A percentile compares a stretch with the other conserved stretches of the same genome.
These are phyloP conservation scores for Leishmania tarentolae DNA, from an alignment of 208 protist genomes.

Conservation along the genomic window DNA sequence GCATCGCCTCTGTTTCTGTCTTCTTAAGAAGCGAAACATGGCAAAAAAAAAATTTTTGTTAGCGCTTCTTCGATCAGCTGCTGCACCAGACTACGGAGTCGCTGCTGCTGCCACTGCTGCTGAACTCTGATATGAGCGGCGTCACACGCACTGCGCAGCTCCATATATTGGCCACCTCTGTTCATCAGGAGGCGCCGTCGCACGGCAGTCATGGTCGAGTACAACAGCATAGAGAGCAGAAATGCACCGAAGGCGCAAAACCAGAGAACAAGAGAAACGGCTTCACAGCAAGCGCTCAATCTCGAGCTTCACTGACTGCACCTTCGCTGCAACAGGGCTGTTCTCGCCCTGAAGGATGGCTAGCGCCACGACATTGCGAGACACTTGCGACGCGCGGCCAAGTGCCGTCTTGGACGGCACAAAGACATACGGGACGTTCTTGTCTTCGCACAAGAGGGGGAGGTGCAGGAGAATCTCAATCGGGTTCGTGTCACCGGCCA, in stretches of 20 bases:
- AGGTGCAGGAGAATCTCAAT: constrained; percentile 99
- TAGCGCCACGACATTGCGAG: constrained; percentile 97
- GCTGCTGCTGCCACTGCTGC: not conserved
- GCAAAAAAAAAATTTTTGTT: not conserved
- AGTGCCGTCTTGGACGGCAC: constrained; percentile 98
- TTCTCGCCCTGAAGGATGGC: constrained; percentile 97
- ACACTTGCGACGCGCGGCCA: constrained; percentile 98
- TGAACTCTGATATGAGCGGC: not conserved
- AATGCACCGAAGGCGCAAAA: not conserved
- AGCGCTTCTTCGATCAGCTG: not conserved
- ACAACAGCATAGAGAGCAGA: not conserved
- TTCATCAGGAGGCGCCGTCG: not conserved
- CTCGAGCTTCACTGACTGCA: constrained; percentile 96
- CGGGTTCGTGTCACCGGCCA: constrained; percentile 99
- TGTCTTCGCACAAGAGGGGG: constrained; percentile 99
- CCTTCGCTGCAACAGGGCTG: constrained; percentile 96
- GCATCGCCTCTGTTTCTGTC: not conserved
- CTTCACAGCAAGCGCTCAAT: constrained; percentile 96
- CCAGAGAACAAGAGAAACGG: not conserved
- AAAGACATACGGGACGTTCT: constrained; percentile 99
- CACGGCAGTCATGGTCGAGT: constrained; percentile 1
- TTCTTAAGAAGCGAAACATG: not conserved
- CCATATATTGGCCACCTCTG: not conserved
- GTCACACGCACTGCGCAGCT: not conserved
- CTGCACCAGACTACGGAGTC: not conserved